Conservation (phyloP, 768 basidiomycete genomes). For the Leucocoprinus birnbaumii region DNA sequence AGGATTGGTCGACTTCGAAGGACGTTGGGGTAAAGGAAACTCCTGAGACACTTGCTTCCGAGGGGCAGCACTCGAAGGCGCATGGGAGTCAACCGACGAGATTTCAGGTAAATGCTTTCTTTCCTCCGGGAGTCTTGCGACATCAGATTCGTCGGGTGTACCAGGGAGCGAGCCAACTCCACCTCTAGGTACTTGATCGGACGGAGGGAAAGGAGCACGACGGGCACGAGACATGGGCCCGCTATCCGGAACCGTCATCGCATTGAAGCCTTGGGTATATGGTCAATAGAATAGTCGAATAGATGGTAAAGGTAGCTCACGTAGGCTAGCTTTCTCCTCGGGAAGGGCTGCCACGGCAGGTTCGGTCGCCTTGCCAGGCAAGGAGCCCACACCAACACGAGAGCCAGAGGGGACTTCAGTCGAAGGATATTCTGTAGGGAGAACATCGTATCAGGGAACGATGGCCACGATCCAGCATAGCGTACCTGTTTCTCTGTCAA, state of each 20-base stretch:
- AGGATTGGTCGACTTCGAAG: neutral
- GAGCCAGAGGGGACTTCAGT: slow-evolving; percentile 15
- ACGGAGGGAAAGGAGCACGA: neutral
- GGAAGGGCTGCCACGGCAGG: slow-evolving; percentile 43
- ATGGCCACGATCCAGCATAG: neutral
- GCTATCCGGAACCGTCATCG: neutral
- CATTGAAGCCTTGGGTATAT: neutral
- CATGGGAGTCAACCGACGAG: neutral
- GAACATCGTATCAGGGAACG: neutral
- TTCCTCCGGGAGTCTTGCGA: slow-evolving; percentile 50
- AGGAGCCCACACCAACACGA: slow-evolving; percentile 40
- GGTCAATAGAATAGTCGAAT: no score
- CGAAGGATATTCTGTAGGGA: neutral
- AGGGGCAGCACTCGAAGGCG: neutral
- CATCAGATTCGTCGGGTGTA: slow-evolving; percentile 36
- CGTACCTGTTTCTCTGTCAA: neutral
- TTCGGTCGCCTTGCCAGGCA: slow-evolving; percentile 43
- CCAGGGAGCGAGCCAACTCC: slow-evolving; percentile 54
- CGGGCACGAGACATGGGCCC: neutral
- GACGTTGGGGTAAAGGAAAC: neutral
- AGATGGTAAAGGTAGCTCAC: neutral
- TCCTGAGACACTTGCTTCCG: neutral
- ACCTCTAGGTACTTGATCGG: slow-evolving; percentile 14
- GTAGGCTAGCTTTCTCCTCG: slow-evolving; percentile 28
- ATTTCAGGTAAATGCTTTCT: slow-evolving; percentile 17